Evolutionary conservation across 1,139 yeast genomes (phyloP).

Genomic region (Eremothecium gossypii): DNA sequence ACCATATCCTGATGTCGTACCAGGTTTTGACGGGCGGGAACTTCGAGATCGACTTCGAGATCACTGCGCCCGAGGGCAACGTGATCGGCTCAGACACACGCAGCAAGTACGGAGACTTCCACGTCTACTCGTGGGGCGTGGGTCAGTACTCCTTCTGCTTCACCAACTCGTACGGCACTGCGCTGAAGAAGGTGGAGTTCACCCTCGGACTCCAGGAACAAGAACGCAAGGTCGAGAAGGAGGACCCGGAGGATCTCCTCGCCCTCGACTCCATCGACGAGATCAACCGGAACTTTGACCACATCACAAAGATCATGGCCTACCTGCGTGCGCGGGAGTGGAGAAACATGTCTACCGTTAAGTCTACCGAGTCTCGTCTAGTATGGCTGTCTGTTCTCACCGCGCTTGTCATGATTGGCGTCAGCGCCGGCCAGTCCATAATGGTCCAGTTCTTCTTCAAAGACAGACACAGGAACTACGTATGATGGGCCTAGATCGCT

Average conservation of each 20-base stretch:
- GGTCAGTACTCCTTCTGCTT: constrained; percentile 66
- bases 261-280: constrained; percentile 49
- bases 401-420: constrained; percentile 54
- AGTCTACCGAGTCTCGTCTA: constrained; percentile 54
- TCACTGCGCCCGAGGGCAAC: constrained; percentile 52
- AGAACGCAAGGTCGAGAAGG: constrained; percentile 38
- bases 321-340: constrained; percentile 64
- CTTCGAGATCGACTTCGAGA: constrained; percentile 56
- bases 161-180: constrained; percentile 55
- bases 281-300: constrained; percentile 51
- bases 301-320: constrained; percentile 48
- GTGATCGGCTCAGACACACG: constrained; percentile 43
- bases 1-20: constrained; percentile 33
- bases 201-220: constrained; percentile 47
- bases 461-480: constrained; percentile 34
- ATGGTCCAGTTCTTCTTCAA: constrained; percentile 43
- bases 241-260: constrained; percentile 43
- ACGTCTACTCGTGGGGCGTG: constrained; percentile 40
- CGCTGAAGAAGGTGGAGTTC: constrained; percentile 56
- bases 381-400: constrained; percentile 54
- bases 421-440: constrained; percentile 54
- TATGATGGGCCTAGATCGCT: constrained; percentile 13
- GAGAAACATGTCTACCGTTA: constrained; percentile 65
- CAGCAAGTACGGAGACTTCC: constrained; percentile 53
- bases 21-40: constrained; percentile 58